Base-by-base conservation (phyloP, 2,329 filamentous ascomycete species). In the Neofusicoccum ribis region DNA sequence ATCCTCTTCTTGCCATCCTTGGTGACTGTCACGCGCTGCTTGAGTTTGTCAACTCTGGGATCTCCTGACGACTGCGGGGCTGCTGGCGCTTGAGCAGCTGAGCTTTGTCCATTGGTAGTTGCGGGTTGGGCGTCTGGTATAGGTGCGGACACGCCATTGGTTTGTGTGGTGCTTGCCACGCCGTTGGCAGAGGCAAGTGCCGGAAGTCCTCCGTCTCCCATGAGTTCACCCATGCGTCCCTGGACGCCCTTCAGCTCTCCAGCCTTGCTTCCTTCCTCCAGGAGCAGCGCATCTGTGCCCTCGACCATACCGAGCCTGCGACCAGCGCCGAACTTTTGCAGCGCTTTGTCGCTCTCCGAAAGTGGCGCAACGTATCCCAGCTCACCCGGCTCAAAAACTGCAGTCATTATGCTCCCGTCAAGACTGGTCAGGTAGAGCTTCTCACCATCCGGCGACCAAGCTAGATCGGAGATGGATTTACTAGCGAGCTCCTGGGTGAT, bases 1-100 rank as follows among this genome's bases (percentile, higher is more conserved):
- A 99, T 94, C 63, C 95, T 87, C 80, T 99, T 99, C 80, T 95
- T 98, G 36, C 95, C 95, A 69, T 99, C 94, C 76, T 97, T 98
- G 0, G 92, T 96, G 67, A 97, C 89, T 0, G 94, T 97, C 3
- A 98, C 93, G 61, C 95, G 87, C 68, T 94, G 92, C 78, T 98
- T 98, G 68, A 98, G 79, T 68, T 86, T 85, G 70, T 90, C 88
- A 3, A 90, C 76, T 70, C 87, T 87, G 11, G 84, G 82, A 70
- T 90, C 87, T 1, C 71, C 71, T 51, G 73, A 66, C 11, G 70
- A 66, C 37, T 73, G 70, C 44, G 74, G 73, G 58, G 77, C 72
- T 36, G 71, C 66, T n/a, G 73, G 72, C 31, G 72, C 71, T 52
- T 69, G 72, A 44, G 79, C 71, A 17, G 70, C 66, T 11, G 70